phyloP scores from a whole-genome alignment of 164 flowering plant genomes.

The Vitis rotundifolia region DNA sequence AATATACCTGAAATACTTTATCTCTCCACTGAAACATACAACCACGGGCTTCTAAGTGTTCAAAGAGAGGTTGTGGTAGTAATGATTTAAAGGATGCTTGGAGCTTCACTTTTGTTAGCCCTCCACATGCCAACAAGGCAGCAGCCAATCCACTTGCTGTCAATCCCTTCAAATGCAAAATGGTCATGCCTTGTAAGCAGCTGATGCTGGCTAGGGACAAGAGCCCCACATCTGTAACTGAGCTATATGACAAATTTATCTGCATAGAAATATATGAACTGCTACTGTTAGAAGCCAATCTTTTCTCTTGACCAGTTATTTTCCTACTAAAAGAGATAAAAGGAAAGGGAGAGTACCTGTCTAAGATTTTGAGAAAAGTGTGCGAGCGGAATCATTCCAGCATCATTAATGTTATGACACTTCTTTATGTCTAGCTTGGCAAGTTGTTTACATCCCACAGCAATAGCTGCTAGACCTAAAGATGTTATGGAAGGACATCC shows the following conservation, averaged over 20 bases:
- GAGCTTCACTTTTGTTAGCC: slow-evolving; percentile 79
- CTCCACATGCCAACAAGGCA: slow-evolving; percentile 70
- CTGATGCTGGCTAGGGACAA: slow-evolving; percentile 80
- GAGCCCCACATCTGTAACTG: slow-evolving; percentile 78
- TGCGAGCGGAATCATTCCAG: slow-evolving; percentile 80
- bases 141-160: slow-evolving; percentile 67
- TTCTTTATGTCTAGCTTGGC: slow-evolving; percentile 73
- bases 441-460: slow-evolving; percentile 69
- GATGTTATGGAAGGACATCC: slow-evolving; percentile 76
- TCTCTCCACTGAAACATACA: slow-evolving; percentile 83
- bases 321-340: neutral
- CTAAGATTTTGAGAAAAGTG: slow-evolving; percentile 67
- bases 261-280: slow-evolving; percentile 28
- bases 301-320: neutral
- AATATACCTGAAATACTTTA: slow-evolving; percentile 58
- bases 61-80: slow-evolving; percentile 52
- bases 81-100: slow-evolving; percentile 50
- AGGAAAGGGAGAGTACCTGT: slow-evolving; percentile 47
- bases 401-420: slow-evolving; percentile 66
- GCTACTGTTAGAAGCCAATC: neutral
- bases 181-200: slow-evolving; percentile 69
- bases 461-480: slow-evolving; percentile 62
- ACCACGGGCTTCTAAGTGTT: slow-evolving; percentile 81
- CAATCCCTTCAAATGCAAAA: slow-evolving; percentile 68
- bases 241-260: slow-evolving; percentile 82